Evolutionary conservation across 495 filamentous ascomycete species (phyloP), one percentile per base, ranked within the genome.

Genomic region (Aspergillus biplanus): DNA sequence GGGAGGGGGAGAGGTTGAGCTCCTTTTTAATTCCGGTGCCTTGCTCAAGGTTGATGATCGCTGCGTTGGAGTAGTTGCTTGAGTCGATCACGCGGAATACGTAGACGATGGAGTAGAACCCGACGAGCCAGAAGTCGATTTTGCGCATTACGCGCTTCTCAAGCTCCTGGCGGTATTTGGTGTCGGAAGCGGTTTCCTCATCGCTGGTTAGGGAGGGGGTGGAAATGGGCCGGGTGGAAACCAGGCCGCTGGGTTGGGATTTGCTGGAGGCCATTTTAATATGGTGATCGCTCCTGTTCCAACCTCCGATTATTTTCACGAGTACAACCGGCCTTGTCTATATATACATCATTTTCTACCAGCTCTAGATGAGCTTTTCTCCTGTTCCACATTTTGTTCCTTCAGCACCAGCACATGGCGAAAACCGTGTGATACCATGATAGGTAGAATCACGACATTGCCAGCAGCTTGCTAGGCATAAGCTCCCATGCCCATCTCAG

Each of bases 31-130:
- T 79, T 11, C 72, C 73, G 0, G 73, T 78, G 13, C 78, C 77
- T 31, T 71, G 66, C 64, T 79, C 78, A 31, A 81, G 68, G 49
- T 81, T 81, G 71, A 81, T 81, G 57, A 82, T 82, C 0, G 76
- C 78, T 4, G 78, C 76, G 48, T 82, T 82, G 12, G 78, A 73
- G 57, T 76, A 76, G 58, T 80, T 80, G 53, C 67, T 68, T 0
- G 72, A 74, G 58, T 80, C 74, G 54, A 80, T 78, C 39, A 75
- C 73, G 6, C 72, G 66, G 61, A 80, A 76, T 31, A 80, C 66
- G 46, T 80, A 80, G 7, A 80, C 78, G 3, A 79, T 15, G 0
- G 78, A 80, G 63, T 80, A 79, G 49, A 75, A 80, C 0, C 71
- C 71, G 12, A 81, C 75, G 5, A 79, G 76, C 72, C 78, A 78